Base-by-base conservation (phyloP, 2,329 filamentous ascomycete species). In the Colletotrichum horii region DNA sequence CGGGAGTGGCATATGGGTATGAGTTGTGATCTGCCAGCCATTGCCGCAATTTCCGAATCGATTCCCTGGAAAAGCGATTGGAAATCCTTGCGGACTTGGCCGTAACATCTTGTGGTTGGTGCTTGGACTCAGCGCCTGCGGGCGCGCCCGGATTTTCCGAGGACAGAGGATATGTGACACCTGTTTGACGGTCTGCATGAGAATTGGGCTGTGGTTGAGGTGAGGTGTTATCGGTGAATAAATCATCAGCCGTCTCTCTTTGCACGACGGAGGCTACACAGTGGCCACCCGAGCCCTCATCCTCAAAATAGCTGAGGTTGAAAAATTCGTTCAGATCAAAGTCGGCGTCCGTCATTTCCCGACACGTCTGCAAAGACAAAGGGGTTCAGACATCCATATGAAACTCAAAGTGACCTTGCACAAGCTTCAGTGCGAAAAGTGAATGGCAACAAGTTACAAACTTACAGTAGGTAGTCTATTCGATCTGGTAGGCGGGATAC, bases 211-310 rank as follows among this genome's bases (percentile, higher is more conserved):
- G 19, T 52, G 6, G 43, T 22, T 52, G 43, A 52, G 19, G 43
- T 22, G 43, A 52, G 11, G 11, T 22, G n/a, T 52, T 14, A 22
- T 52, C n/a, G 3, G 11, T 11, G n/a, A 16, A 22, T 22, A 8
- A 3, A 22, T 22, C n/a, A 22, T 22, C 16, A 2, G 43, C 12
- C 11, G 43, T 52, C 11, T 52, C 43, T 52, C 1, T n/a, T 14
- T 22, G n/a, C 11, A 22, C 4, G 6, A 22, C 12, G 6, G 11
- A 22, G n/a, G 43, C 3, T 48, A 7, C n/a, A 14, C 4, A 48
- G 43, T 9, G 11, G 22, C 43, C 5, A 48, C 9, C 11, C 3
- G n/a, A n/a, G 14, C n/a, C 0, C 3, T 1, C 3, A 4, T 48
- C 43, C 11, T 48, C 43, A 22, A 48, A 48, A 7, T 48, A 48